phyloP scores from a whole-genome alignment of 164 flowering plant genomes.

The Vitis labrusca region DNA sequence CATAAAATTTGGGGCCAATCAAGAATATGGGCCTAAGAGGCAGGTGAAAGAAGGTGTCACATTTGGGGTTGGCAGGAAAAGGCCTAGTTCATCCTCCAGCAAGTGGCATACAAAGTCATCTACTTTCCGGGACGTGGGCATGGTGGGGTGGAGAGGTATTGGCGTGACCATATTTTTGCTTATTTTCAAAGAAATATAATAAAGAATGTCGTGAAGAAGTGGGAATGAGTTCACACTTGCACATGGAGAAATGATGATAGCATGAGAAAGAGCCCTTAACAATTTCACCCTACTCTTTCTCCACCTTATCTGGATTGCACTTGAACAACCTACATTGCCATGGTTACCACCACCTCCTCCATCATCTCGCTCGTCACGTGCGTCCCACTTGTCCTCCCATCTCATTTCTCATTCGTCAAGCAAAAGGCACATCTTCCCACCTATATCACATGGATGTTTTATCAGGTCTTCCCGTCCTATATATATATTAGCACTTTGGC shows the following conservation, averaged over 20 bases:
- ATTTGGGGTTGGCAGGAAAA: too few species aligned
- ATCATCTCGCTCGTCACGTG: conserved; percentile 2
- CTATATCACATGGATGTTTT: neutral
- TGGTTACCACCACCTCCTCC: neutral
- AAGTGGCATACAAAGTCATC: too few species aligned
- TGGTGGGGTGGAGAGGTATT: neutral
- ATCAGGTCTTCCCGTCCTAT: too few species aligned
- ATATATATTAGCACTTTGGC: too few species aligned
- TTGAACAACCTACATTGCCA: conserved; percentile 1
- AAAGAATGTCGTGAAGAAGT: neutral
- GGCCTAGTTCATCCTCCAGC: too few species aligned
- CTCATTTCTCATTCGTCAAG: conserved; percentile 18
- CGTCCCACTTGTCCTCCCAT: neutral
- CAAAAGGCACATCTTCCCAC: conserved; percentile 1
- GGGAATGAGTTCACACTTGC: neutral
- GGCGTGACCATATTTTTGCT: neutral
- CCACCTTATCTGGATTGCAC: conserved; percentile 15
- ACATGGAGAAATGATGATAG: neutral
- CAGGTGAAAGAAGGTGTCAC: too few species aligned
- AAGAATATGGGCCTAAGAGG: too few species aligned
- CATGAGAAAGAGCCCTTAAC: neutral
- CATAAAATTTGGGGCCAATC: too few species aligned
- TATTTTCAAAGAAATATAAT: neutral
- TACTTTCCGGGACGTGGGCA: too few species aligned
- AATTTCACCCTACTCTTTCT: too few species aligned